Evolutionary conservation across 768 basidiomycete species (phyloP).

Genomic region (Auriscalpium microsporum): DNA sequence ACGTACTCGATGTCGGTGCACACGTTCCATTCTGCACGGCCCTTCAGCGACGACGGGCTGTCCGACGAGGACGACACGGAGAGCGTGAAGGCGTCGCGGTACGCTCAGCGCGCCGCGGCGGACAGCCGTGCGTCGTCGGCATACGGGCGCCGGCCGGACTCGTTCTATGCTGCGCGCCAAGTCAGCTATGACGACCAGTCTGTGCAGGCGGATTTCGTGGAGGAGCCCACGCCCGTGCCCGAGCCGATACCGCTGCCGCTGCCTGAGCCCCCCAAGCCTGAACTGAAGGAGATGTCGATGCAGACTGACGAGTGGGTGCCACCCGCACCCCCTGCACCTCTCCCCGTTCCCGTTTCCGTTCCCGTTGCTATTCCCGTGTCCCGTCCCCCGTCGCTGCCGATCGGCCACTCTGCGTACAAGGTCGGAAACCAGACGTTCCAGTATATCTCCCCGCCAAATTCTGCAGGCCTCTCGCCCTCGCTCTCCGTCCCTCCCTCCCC

Average conservation of each 20-base stretch:
- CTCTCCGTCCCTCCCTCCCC: constrained; percentile 32
- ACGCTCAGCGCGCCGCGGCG: constrained; percentile 20
- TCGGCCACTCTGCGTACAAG: constrained; percentile 34
- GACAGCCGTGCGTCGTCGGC: not conserved
- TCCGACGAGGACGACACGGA: constrained; percentile 51
- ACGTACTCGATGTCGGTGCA: constrained; percentile 38
- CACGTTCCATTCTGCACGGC: constrained; percentile 8
- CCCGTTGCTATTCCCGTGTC: constrained; percentile 13
- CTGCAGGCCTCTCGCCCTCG: constrained; percentile 28
- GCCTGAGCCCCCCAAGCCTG: constrained; percentile 42
- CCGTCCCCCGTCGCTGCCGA: constrained; percentile 21
- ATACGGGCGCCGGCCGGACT: constrained; percentile 3
- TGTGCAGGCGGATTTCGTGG: constrained; percentile 25
- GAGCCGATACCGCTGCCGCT: constrained; percentile 14
- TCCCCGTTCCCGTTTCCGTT: constrained; percentile 9
- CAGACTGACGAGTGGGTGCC: constrained; percentile 74
- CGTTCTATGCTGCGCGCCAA: constrained; percentile 16
- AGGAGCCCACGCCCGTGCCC: constrained; percentile 20
- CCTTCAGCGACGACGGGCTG: constrained; percentile 51
- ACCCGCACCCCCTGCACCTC: constrained; percentile 24
- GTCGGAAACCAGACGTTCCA: constrained; percentile 64
- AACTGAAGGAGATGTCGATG: constrained; percentile 64
- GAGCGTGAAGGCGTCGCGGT: constrained; percentile 63
- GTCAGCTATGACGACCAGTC: constrained; percentile 46
- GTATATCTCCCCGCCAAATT: constrained; percentile 45